Evolutionary conservation across 257 asterid species (phyloP), one percentile per base, ranked within the genome.

Genomic region (Solanum ahanhuiri): DNA sequence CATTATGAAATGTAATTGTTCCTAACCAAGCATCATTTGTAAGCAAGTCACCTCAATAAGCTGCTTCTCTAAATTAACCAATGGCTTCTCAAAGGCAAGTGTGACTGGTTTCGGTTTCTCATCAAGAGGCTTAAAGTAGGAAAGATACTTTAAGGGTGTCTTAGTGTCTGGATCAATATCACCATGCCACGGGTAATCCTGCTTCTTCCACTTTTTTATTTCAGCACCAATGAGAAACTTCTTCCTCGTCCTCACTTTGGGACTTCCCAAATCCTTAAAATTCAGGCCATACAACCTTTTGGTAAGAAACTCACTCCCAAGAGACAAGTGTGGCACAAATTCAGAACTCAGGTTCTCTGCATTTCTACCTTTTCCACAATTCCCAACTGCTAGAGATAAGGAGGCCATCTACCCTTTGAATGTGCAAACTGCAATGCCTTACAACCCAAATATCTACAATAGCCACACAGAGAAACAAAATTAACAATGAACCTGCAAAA

Each of bases 101-200:
- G 94, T 94, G 57, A 97, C 97, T 15, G 98, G 98, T 92, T 97
- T 97, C 22, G 94, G 98, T 91, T 94, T 97, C 93, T 94, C 98
- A 91, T 91, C 94, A 91, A 95, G 92, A 88, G 99, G 98, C 89
- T 95, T 95, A 93, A 95, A 97, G 87, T 86, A 86, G 34, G 98
- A 97, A 86, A 97, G 96, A 83, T 93, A 97, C 71, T 94, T 92
- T 51, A 95, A 97, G 87, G 94, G 90, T 88, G 98, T 98, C 91
- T 89, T 92, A 86, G 94, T 94, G 92, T 92, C 92, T 83, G 91
- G 98, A 89, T 95, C 98, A 48, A 96, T 93, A 86, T 97, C 93
- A 83, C 84, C 85, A 28, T 95, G 94, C 98, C 98, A 94, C 48
- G 99, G 98, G 91, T 93, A 92, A 22, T 94, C 98, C 2, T 91